Percentiles rank a stretch among this genome's conserved stretches.
These are phyloP conservation scores for Colletotrichum navitas DNA, from an alignment of 2,329 filamentous ascomycete genomes.

Conservation along the genomic window DNA sequence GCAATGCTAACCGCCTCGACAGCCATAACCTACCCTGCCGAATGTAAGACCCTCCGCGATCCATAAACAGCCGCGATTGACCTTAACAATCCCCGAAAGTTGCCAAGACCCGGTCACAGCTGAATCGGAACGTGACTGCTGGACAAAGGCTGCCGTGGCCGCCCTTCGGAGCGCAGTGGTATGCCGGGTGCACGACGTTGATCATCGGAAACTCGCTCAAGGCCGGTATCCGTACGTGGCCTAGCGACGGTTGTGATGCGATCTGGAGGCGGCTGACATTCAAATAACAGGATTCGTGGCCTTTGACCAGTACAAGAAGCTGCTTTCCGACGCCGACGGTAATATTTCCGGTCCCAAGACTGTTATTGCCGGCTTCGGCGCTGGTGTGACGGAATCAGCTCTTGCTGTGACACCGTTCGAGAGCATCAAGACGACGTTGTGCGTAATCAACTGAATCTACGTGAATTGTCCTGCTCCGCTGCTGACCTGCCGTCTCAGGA, in stretches of 20 bases:
- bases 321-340: constrained; percentile 86
- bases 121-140: constrained; percentile 85
- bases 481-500: constrained; percentile 63
- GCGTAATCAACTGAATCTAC: constrained; percentile 44
- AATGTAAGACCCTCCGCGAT: constrained; percentile 69
- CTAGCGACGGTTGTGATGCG: not conserved
- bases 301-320: constrained; percentile 91
- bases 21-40: constrained; percentile 93
- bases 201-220: constrained; percentile 98
- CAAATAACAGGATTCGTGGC: constrained; percentile 81
- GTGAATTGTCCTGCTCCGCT: not conserved
- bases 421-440: constrained; percentile 97
- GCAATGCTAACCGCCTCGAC: constrained; percentile 44
- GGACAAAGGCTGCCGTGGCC: constrained; percentile 94
- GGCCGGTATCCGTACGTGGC: constrained; percentile 85
- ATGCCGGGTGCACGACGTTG: constrained; percentile 95
- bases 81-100: constrained; percentile 64
- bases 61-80: constrained; percentile 91
- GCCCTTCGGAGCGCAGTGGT: constrained; percentile 94
- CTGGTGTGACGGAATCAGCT: constrained; percentile 92
- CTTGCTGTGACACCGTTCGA: constrained; percentile 97
- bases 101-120: constrained; percentile 70
- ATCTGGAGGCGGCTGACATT: constrained; percentile 34
- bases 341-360: constrained; percentile 92
- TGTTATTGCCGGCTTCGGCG: constrained; percentile 93